Evolutionary conservation across 176 grass and related monocot species (phyloP).

Genomic region (Rhipidocladum racemiflorum): DNA sequence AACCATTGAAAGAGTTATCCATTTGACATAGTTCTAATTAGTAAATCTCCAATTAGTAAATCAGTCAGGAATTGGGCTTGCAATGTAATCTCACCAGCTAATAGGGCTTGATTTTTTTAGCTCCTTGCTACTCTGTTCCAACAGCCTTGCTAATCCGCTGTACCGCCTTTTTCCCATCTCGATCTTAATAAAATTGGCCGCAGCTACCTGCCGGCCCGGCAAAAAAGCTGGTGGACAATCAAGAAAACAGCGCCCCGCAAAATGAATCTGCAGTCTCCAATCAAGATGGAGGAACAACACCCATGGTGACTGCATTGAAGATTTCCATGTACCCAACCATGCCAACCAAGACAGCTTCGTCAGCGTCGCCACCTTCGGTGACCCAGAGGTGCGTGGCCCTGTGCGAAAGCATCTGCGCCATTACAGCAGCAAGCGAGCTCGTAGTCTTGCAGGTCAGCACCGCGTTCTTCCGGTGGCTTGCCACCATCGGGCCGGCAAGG

Average conservation of each 20-base stretch:
- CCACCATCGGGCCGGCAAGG: slow-evolving; percentile 26
- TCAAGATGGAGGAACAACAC: slow-evolving; percentile 27
- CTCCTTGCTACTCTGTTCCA: background rate
- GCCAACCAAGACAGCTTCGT: slow-evolving; percentile 35
- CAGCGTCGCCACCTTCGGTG: slow-evolving; percentile 8
- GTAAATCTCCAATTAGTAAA: background rate
- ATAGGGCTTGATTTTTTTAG: background rate
- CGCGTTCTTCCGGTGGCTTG: slow-evolving; percentile 41
- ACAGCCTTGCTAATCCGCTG: background rate
- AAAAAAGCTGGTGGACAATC: background rate
- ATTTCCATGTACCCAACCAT: slow-evolving; percentile 54
- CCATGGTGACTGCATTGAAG: slow-evolving; percentile 49
- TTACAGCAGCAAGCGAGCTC: slow-evolving; percentile 62
- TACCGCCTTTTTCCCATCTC: background rate
- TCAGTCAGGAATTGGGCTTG: background rate
- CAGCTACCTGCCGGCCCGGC: too few relatives aligned
- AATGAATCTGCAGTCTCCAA: background rate
- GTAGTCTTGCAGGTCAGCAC: slow-evolving; percentile 50
- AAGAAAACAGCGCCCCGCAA: background rate
- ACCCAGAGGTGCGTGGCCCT: slow-evolving; percentile 61
- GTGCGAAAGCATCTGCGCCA: slow-evolving; percentile 65
- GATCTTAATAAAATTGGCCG: background rate
- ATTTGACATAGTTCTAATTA: background rate
- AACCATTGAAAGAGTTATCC: too few relatives aligned
- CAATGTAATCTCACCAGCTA: background rate